Evolutionary conservation across 192 early-diverging fungal species (phyloP), one percentile per base, ranked within the genome.

Genomic region (Geosiphon pyriformis): DNA sequence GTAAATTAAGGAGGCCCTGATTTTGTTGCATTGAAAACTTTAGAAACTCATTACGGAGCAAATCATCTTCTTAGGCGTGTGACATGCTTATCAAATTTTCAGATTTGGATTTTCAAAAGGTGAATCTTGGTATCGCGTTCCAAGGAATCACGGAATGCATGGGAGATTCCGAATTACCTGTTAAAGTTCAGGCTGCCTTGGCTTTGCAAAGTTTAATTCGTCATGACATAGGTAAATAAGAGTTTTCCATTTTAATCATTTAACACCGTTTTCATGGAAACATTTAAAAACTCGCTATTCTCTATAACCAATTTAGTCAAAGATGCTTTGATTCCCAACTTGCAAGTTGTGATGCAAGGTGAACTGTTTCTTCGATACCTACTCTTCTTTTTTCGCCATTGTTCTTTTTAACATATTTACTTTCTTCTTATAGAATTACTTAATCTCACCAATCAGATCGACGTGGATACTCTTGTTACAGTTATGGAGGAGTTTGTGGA

Each of bases 401-500:
- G n/a, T n/a, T n/a, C n/a, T n/a, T 32, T 15, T 48, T 55, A 35
- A 33, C 7, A 76, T 15, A 62, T 56, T 42, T 65, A 35, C 20
- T 27, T 31, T 32, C 30, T 17, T 22, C 26, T 34, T 6, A 53
- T 15, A 72, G 83, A 82, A 53, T 81, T 98, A 50, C 75, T 99
- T 52, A 82, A 85, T 37, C 78, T 96, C 60, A 95, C 90, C 0
- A 93, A 95, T 79, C 83, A 94, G 72, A 92, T 96, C 59, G 95
- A 99, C 76, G 83, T 93, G 70, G 95, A 97, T 70, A 91, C 88
- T 6, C 79, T 99, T 4, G 82, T 93, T 0, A 76, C 76, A 27
- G 88, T 94, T 33, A 92, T 98, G 82, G 93, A 97, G 59, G 84
- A 86, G 62, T 87, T 99, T 74, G 93, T 98, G 4, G 90, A 90